Evolutionary conservation across 768 basidiomycete genomes (phyloP), one percentile per base, ranked within the genome.

Genomic region (Mycena albidolilacea): DNA sequence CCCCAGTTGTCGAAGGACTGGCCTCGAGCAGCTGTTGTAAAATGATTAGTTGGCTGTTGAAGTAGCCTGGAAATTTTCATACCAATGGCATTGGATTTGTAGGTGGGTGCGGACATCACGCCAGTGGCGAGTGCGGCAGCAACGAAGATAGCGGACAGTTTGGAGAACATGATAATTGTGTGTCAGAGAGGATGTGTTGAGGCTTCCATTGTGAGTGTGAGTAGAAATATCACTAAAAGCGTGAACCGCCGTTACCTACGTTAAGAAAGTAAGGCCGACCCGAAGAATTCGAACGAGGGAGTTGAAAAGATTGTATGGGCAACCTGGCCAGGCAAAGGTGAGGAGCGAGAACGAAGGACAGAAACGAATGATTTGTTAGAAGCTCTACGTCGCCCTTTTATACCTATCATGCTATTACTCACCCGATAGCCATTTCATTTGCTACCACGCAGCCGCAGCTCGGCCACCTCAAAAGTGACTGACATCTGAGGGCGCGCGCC

Each of bases 1-100:
- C 78, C 79, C 80, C 82, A 85, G 75, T 81, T 72, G 78, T 84
- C 79, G 78, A 85, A 83, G 37, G 82, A 82, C 11, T 37, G 44
- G 37, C 52, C 21, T 21, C 72, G 72, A 41, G 72, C 72, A 69
- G n/a, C 72, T 73, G 30, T 30, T 30, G 64, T 23, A 37, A n/a
- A 19, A 55, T 41, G 17, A 48, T 17, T 44, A 30, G 48, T 10
- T 46, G 11, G 19, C 21, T 12, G 43, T 15, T 30, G 23, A 41
- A 2, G 5, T 12, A 6, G 48, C 44, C 17, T 5, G 19, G 37
- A 12, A 57, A 57, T 15, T 4, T 23, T 43, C 8, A 19, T 61
- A 68, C 67, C 67, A 23, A 73, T 58, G 9, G 61, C 44, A 44
- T 54, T 65, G 43, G 63, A 60, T 15, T 59, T 69, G 48, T 43